Conservation (phyloP, 345 rosid species). For the Rubroshorea leprosula region DNA sequence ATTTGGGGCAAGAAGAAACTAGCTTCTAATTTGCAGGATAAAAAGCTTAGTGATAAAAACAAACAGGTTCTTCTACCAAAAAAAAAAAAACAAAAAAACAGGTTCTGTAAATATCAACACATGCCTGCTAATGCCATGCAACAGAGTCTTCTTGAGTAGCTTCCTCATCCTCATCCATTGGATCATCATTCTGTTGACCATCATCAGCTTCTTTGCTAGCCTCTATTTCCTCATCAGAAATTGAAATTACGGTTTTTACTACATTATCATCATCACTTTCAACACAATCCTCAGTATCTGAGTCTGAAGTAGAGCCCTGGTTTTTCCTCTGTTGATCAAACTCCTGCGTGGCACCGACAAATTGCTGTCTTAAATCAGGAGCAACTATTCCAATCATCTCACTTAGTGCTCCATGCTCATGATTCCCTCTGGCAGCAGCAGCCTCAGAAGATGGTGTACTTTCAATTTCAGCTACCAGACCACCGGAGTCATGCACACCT, state of each 20-base stretch:
- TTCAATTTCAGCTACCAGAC: slow-evolving; percentile 55
- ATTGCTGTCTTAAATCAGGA: slow-evolving; percentile 52
- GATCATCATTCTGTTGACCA: slow-evolving; percentile 24
- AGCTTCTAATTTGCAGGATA: no score
- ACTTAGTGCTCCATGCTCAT: slow-evolving; percentile 41
- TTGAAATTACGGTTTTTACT: slow-evolving; percentile 10
- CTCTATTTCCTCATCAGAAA: slow-evolving; percentile 44
- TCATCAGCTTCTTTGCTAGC: slow-evolving; percentile 29
- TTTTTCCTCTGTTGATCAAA: slow-evolving; percentile 25
- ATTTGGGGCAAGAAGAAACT: no score
- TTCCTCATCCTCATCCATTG: slow-evolving; percentile 58
- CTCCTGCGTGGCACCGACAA: slow-evolving; percentile 27
- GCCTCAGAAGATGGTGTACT: slow-evolving; percentile 38
- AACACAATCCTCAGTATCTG: slow-evolving; percentile 52
- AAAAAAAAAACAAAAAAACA: background rate
- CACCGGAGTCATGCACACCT: slow-evolving; percentile 38
- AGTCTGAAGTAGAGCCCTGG: slow-evolving; percentile 36
- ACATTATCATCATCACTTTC: slow-evolving; percentile 25
- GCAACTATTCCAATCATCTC: slow-evolving; percentile 64
- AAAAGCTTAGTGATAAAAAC: no score
- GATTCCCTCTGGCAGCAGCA: slow-evolving; percentile 24
- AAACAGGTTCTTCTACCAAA: no score
- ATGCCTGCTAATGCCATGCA: background rate
- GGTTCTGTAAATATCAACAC: no score
- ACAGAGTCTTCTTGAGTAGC: slow-evolving; percentile 35